Evolutionary conservation across 495 filamentous ascomycete genomes (phyloP).

Genomic region (Penicillium ochrochloron): DNA sequence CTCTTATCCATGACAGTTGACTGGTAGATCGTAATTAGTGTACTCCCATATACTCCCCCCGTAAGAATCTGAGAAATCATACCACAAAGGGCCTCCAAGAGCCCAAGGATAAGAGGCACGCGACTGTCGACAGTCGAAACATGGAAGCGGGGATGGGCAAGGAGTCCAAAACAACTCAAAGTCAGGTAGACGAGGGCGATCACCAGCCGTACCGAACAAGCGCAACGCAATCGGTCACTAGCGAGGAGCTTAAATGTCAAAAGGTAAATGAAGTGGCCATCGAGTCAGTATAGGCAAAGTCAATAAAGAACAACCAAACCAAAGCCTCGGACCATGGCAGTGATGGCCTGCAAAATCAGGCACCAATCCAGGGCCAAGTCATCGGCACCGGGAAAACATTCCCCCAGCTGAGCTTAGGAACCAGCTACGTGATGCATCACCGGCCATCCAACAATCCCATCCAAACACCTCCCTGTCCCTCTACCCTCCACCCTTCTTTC

Average conservation of each 20-base stretch:
- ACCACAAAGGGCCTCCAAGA: not conserved
- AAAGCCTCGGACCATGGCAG: not conserved
- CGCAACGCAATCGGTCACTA: not conserved
- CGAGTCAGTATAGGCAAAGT: not conserved
- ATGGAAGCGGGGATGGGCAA: not conserved
- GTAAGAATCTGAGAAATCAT: not conserved
- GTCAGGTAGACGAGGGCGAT: not conserved
- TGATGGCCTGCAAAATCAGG: conserved; percentile 9
- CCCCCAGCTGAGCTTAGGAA: conserved; percentile 50
- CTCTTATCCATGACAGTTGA: no score
- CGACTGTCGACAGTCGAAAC: not conserved
- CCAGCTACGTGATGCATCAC: conserved; percentile 42
- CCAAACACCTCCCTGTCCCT: conserved; percentile 26
- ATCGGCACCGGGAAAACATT: conserved; percentile 43
- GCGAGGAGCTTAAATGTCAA: not conserved
- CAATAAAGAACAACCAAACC: not conserved
- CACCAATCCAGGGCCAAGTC: not conserved
- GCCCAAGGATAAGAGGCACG: not conserved
- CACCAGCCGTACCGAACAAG: not conserved
- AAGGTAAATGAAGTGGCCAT: not conserved
- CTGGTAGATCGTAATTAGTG: no score
- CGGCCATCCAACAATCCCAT: conserved; percentile 22
- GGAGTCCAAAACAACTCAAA: not conserved
- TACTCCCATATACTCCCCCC: no score
- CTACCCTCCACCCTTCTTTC: conserved; percentile 17